Evolutionary conservation across 768 basidiomycete species (phyloP).

Genomic region (Rhodotorula babjevae): DNA sequence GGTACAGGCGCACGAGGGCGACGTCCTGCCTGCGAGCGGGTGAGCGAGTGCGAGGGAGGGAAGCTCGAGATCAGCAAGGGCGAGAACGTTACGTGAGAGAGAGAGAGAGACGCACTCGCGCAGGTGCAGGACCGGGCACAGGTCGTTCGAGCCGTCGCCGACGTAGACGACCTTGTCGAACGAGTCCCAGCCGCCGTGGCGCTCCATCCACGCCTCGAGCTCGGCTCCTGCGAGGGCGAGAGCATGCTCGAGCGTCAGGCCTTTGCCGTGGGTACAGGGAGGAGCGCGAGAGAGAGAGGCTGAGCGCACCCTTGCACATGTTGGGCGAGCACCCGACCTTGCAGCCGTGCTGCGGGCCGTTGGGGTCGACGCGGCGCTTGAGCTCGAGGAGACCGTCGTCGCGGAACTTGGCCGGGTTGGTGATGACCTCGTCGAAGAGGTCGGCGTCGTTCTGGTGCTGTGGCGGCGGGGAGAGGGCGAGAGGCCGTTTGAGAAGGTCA

Average conservation of each 20-base stretch:
- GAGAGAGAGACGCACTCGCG: conserved; percentile 43
- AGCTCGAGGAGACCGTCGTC: conserved; percentile 66
- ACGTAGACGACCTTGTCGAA: conserved; percentile 82
- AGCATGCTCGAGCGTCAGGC: not conserved
- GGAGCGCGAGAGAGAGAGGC: not conserved
- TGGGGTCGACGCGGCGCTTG: conserved; percentile 67
- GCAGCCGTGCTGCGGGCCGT: conserved; percentile 75
- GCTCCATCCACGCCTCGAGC: conserved; percentile 69
- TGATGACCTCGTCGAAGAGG: conserved; percentile 77
- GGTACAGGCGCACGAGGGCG: conserved; percentile 70
- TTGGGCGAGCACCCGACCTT: conserved; percentile 83
- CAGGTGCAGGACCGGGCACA: conserved; percentile 81
- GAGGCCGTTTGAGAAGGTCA: conserved; percentile 88
- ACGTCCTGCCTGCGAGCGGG: conserved; percentile 63
- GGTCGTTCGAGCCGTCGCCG: conserved; percentile 93
- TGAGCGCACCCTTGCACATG: conserved; percentile 84
- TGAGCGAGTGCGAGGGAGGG: no score
- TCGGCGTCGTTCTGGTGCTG: conserved; percentile 69
- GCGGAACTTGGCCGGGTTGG: conserved; percentile 86
- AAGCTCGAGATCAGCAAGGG: no score
- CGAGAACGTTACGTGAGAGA: not conserved
- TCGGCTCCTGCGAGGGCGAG: conserved; percentile 67
- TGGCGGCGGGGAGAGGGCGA: conserved; percentile 79
- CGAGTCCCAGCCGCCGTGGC: conserved; percentile 53
- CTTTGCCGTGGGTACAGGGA: no score